Evolutionary conservation across 2,329 filamentous ascomycete genomes (phyloP), one percentile per base, ranked within the genome.

Genomic region (Penicillium sclerotigenum): DNA sequence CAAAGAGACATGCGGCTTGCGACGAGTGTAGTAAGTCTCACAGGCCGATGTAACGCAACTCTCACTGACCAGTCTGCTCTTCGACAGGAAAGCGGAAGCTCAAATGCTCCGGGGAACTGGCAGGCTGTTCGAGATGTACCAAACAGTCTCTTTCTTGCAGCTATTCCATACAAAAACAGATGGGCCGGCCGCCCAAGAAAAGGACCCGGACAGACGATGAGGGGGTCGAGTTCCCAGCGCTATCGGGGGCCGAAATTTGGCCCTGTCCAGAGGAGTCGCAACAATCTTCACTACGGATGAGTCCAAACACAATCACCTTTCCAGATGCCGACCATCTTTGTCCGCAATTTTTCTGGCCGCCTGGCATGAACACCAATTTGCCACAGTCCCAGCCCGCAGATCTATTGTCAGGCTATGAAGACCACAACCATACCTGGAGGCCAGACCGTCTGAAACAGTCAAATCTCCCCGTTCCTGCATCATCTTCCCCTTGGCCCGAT

Each of bases 151-250:
- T 79, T 24, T 47, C 52, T 47, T 79, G 77, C 59, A 73, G 77
- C 53, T 79, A 79, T 61, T 79, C 77, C 5, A 62, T 73, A 52
- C 77, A 79, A 62, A 79, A 79, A 61, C 76, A 74, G 58, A 79
- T 79, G 77, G 77, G 77, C 26, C 69, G 77, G 16, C 77, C 77
- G 1, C 74, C 74, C 20, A 79, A 77, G 67, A 76, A 73, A 58
- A 71, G 70, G 47, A 63, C 66, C 37, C 65, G 68, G 37, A 64
- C 70, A 36, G 68, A 73, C 10, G 65, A 73, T 8, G 58, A 65
- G 34, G 60, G 60, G 34, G 36, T 50, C 18, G 56, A 63, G 14
- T 42, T 57, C 26, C 57, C 61, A 41, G 52, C 48, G 24, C 47
- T 63, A 11, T 36, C 61, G 16, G 42, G 43, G 16, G 59, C 57